These are phyloP conservation scores for Dissophora ornata DNA, from an alignment of 192 early-diverging fungal species.

Conservation along the genomic window DNA sequence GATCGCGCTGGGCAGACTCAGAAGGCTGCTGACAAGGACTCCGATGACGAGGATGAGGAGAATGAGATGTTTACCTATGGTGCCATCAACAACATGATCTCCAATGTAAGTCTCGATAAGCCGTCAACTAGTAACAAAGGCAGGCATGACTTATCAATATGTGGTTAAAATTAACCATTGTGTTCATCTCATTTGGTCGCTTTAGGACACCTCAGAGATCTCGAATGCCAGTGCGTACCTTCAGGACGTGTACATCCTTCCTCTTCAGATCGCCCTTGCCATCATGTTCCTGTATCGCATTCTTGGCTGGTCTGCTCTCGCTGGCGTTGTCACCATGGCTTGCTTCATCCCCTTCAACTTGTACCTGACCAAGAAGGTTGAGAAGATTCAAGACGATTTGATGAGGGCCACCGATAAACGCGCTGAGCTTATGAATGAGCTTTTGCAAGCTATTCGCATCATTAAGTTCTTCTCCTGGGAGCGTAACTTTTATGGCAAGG, in stretches of 20 bases:
- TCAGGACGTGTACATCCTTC: slow-evolving; percentile 68
- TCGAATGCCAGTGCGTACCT: slow-evolving; percentile 57
- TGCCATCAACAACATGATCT: slow-evolving; percentile 54
- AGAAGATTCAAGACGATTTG: slow-evolving; percentile 68
- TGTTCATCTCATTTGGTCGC: too few relatives aligned
- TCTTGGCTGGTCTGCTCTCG: slow-evolving; percentile 83
- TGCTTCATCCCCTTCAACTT: slow-evolving; percentile 61
- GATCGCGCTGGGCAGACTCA: slow-evolving; percentile 65
- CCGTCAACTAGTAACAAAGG: too few relatives aligned
- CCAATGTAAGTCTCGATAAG: slow-evolving; percentile 33
- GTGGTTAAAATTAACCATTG: too few relatives aligned
- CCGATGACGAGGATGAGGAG: slow-evolving; percentile 48
- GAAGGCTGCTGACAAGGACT: slow-evolving; percentile 25
- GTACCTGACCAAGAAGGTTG: slow-evolving; percentile 59
- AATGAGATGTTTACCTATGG: slow-evolving; percentile 50
- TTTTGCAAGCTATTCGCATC: slow-evolving; percentile 60
- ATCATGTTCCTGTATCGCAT: slow-evolving; percentile 77
- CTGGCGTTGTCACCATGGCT: slow-evolving; percentile 78
- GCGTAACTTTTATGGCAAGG: slow-evolving; percentile 48
- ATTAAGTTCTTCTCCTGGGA: slow-evolving; percentile 54
- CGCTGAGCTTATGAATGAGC: slow-evolving; percentile 72
- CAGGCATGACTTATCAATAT: too few relatives aligned
- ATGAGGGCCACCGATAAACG: slow-evolving; percentile 73
- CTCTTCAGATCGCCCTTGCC: slow-evolving; percentile 75
- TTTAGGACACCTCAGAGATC: slow-evolving; percentile 61